Percentiles rank a stretch among this genome's conserved stretches.
Evolutionary conservation across 139 green algal species (phyloP).

Genomic region (Auxenochlorella pyrenoidosa): DNA sequence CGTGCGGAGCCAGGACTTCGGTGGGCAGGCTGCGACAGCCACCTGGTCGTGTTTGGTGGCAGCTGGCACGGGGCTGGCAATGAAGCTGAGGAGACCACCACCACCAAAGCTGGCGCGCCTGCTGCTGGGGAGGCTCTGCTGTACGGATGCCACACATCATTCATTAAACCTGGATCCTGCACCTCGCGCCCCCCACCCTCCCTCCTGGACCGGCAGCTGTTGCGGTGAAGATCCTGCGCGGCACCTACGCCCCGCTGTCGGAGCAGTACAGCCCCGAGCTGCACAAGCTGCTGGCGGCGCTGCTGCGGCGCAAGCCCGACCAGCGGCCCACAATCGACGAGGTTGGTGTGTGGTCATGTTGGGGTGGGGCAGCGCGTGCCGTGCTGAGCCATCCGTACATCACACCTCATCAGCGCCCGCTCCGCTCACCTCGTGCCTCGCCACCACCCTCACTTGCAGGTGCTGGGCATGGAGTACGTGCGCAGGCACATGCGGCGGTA

Average conservation of each 20-base stretch:
- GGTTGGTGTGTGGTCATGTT: background rate
- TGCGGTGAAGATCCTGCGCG: conserved; percentile 19
- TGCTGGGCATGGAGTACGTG: conserved; percentile 17
- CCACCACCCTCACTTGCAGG: background rate
- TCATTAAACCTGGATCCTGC: background rate
- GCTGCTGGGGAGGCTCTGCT: too few species aligned
- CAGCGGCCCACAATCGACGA: conserved; percentile 24
- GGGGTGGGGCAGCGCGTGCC: too few species aligned
- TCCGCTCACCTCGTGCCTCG: background rate
- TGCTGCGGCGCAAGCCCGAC: conserved; percentile 28
- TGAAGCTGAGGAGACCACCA: too few species aligned
- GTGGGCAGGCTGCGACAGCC: too few species aligned
- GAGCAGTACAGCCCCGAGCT: conserved; percentile 27
- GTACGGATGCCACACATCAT: background rate
- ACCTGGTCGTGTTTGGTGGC: too few species aligned
- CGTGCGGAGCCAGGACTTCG: background rate
- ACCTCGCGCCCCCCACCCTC: background rate
- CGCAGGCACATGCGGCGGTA: conserved; percentile 23
- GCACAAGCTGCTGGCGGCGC: conserved; percentile 5
- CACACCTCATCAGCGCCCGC: background rate
- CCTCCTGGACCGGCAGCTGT: background rate
- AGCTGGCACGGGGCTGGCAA: too few species aligned
- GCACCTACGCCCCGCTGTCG: conserved; percentile 14
- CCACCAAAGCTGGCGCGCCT: too few species aligned
- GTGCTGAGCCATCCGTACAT: background rate